These are phyloP conservation scores for Boletellus emodensis DNA, from an alignment of 768 basidiomycete genomes.

Conservation along the genomic window DNA sequence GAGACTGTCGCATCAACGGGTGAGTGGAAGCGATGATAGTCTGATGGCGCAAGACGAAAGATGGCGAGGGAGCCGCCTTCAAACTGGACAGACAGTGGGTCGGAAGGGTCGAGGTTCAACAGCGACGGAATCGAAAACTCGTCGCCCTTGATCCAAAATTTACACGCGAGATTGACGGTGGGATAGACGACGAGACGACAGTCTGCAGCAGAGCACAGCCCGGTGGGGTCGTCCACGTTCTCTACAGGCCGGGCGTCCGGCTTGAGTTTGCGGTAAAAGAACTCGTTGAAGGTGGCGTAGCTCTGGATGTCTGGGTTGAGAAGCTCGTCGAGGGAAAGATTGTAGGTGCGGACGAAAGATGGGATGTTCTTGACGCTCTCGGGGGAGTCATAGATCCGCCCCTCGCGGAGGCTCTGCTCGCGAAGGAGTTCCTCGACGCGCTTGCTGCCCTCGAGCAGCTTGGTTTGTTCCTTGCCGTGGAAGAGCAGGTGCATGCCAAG, in stretches of 20 bases:
- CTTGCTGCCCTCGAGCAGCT: slow-evolving; percentile 43
- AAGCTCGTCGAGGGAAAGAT: slow-evolving; percentile 55
- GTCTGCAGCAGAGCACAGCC: slow-evolving; percentile 67
- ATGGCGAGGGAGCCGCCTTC: slow-evolving; percentile 53
- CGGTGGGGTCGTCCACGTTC: slow-evolving; percentile 45
- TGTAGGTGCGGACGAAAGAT: slow-evolving; percentile 54
- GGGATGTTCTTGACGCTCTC: slow-evolving; percentile 50
- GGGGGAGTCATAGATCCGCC: slow-evolving; percentile 51
- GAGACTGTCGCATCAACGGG: slow-evolving; percentile 54
- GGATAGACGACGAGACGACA: slow-evolving; percentile 69
- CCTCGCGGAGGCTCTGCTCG: slow-evolving; percentile 55
- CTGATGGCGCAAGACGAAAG: slow-evolving; percentile 73
- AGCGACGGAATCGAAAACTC: slow-evolving; percentile 64
- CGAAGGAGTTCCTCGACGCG: slow-evolving; percentile 47
- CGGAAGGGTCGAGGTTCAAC: slow-evolving; percentile 42
- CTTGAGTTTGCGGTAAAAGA: slow-evolving; percentile 64
- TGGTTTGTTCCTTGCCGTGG: slow-evolving; percentile 49
- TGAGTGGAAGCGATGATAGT: slow-evolving; percentile 79
- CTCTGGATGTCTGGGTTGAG: slow-evolving; percentile 54
- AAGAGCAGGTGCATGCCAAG: slow-evolving; percentile 79
- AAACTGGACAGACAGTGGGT: slow-evolving; percentile 42
- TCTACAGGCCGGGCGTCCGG: slow-evolving; percentile 59
- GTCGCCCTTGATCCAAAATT: slow-evolving; percentile 77
- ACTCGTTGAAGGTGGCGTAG: slow-evolving; percentile 73
- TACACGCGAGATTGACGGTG: slow-evolving; percentile 51